Percentiles rank a stretch among this genome's conserved stretches.
These are phyloP conservation scores for Lotmaria passim DNA, from an alignment of 208 protist species.

Conservation along the genomic window DNA sequence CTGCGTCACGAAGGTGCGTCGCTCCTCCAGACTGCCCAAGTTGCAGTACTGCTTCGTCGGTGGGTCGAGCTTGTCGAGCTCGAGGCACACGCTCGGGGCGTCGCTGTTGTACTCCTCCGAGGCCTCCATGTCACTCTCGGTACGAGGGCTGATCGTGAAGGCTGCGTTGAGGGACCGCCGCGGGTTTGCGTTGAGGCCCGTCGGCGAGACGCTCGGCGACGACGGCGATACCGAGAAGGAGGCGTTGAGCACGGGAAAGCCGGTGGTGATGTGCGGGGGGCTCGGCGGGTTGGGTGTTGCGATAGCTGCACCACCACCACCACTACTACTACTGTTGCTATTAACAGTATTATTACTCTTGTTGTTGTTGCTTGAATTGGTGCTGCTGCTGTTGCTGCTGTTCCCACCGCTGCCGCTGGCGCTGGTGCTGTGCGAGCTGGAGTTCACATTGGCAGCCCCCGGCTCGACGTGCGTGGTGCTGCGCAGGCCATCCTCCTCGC, in stretches of 20 bases:
- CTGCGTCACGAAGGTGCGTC: slow-evolving; percentile 58
- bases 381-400: background rate
- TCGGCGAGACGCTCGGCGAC: slow-evolving; percentile 20
- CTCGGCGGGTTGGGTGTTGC: background rate
- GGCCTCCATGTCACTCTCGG: slow-evolving; percentile 43
- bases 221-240: slow-evolving; percentile 2
- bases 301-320: background rate
- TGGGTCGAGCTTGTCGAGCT: slow-evolving; percentile 44
- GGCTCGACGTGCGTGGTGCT: background rate
- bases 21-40: slow-evolving; percentile 52
- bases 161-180: slow-evolving; percentile 62
- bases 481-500: background rate
- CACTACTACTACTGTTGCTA: slow-evolving; percentile 19
- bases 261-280: background rate
- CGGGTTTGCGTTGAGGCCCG: slow-evolving; percentile 31
- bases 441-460: background rate
- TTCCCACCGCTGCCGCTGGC: slow-evolving; percentile 16
- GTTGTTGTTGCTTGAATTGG: background rate
- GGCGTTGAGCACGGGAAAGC: background rate
- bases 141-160: slow-evolving; percentile 68
- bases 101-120: slow-evolving; percentile 36
- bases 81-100: slow-evolving; percentile 43
- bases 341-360: background rate
- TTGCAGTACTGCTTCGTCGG: slow-evolving; percentile 41
- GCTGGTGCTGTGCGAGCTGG: background rate